Conservation (phyloP, 495 filamentous ascomycete species). For the Staphylotrichum longicolle region DNA sequence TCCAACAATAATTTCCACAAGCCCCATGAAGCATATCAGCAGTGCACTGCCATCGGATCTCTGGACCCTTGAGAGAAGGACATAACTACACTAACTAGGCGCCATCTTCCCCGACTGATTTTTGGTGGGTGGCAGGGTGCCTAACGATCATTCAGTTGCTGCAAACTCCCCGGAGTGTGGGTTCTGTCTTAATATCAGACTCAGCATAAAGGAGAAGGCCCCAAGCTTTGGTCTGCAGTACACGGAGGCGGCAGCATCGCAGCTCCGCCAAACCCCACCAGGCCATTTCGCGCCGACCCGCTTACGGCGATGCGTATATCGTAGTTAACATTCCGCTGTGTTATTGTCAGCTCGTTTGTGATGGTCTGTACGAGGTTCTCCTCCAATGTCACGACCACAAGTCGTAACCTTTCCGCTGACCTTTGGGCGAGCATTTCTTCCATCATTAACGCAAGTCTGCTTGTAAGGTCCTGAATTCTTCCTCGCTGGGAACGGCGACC, state of each 20-base stretch:
- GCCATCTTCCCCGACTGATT: too few species aligned
- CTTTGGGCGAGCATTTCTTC: too few species aligned
- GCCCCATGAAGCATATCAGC: too few species aligned
- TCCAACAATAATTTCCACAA: too few species aligned
- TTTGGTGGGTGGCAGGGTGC: too few species aligned
- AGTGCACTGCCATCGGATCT: too few species aligned
- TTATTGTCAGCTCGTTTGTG: not conserved
- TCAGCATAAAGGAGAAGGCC: slow-evolving; percentile 1
- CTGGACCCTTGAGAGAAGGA: too few species aligned
- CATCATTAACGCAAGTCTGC: too few species aligned
- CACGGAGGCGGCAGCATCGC: not conserved
- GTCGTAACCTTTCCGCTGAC: too few species aligned
- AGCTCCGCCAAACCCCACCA: slow-evolving; percentile 1
- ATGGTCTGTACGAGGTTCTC: slow-evolving; percentile 1
- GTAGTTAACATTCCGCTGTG: not conserved
- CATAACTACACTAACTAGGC: too few species aligned
- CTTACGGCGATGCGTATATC: slow-evolving; percentile 2
- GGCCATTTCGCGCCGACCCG: not conserved
- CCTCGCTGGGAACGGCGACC: too few species aligned
- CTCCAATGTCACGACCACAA: not conserved
- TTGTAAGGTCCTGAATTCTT: too few species aligned
- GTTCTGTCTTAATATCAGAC: not conserved
- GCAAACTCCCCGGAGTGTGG: not conserved
- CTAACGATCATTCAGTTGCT: not conserved
- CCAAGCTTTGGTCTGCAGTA: not conserved